Conservation (phyloP, 495 filamentous ascomycete genomes). For the Bacidia rubella region DNA sequence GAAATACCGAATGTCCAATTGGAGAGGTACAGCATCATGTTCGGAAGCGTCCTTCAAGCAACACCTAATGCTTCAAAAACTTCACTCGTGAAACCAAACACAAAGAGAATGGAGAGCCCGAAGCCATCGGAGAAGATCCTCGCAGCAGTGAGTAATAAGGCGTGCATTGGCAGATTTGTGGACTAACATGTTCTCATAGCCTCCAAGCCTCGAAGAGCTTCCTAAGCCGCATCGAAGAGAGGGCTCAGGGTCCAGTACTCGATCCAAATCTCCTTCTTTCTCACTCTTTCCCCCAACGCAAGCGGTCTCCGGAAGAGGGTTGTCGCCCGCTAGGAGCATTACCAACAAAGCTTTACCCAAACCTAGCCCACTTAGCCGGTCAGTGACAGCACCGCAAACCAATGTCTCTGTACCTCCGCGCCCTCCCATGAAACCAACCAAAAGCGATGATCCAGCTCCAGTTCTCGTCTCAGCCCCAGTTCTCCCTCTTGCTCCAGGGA, state of each 20-base stretch:
- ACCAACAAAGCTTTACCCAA: slow-evolving; percentile 27
- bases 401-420: slow-evolving; percentile 27
- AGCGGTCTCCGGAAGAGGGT: slow-evolving; percentile 25
- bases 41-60: slow-evolving; percentile 48
- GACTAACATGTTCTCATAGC: background rate
- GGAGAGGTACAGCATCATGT: slow-evolving; percentile 94
- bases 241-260: slow-evolving; percentile 42
- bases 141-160: slow-evolving; percentile 21
- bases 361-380: slow-evolving; percentile 37
- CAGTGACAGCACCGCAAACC: slow-evolving; percentile 44
- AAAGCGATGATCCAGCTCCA: slow-evolving; percentile 3
- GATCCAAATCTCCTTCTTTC: slow-evolving; percentile 44
- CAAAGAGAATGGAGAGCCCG: slow-evolving; percentile 49
- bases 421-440: background rate
- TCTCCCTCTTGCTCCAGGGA: background rate
- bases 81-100: background rate
- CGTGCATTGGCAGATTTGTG: too few relatives aligned
- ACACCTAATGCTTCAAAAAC: background rate
- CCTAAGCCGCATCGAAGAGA: slow-evolving; percentile 31
- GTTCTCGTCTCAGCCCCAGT: background rate
- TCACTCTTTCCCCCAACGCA: slow-evolving; percentile 48
- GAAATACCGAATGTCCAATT: slow-evolving; percentile 70
- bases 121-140: slow-evolving; percentile 31
- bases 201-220: slow-evolving; percentile 6
- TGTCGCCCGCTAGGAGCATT: slow-evolving; percentile 24